A percentile compares a stretch with the other conserved stretches of the same genome.
These are phyloP conservation scores for Morella rubra DNA, from an alignment of 306 rosid genomes.

Conservation along the genomic window DNA sequence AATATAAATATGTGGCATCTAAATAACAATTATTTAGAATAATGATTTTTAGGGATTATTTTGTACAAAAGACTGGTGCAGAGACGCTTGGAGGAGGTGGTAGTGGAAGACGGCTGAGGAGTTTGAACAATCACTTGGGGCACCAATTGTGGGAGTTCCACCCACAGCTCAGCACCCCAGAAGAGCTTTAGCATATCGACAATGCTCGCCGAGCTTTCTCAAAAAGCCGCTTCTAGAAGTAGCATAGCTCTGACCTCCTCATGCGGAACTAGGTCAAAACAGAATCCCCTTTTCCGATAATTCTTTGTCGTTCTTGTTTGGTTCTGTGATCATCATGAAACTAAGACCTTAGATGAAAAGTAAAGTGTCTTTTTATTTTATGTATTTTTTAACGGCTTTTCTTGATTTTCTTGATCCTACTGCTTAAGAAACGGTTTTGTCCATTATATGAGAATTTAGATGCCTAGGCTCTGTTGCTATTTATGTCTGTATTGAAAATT, in stretches of 20 bases:
- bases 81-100: neutral
- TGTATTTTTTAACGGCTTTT: too few species aligned
- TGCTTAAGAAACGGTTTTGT: too few species aligned
- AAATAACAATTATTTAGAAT: too few species aligned
- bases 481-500: too few species aligned
- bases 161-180: conserved; percentile 47
- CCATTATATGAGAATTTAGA: too few species aligned
- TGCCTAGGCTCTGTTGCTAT: too few species aligned
- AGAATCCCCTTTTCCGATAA: neutral
- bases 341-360: too few species aligned
- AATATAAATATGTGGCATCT: too few species aligned
- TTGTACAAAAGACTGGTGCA: conserved; percentile 51
- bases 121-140: conserved; percentile 64
- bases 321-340: neutral
- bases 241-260: conserved; percentile 78
- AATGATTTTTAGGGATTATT: too few species aligned
- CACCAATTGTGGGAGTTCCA: conserved; percentile 86
- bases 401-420: too few species aligned
- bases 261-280: conserved; percentile 74
- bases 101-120: conserved; percentile 66
- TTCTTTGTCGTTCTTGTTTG: neutral
- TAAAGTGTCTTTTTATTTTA: too few species aligned
- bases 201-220: conserved; percentile 44
- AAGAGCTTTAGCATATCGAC: conserved; percentile 51
- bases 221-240: conserved; percentile 46